Evolutionary conservation across 352 stramenopile genomes (phyloP).

Genomic region (Aphanomyces cochlioides): DNA sequence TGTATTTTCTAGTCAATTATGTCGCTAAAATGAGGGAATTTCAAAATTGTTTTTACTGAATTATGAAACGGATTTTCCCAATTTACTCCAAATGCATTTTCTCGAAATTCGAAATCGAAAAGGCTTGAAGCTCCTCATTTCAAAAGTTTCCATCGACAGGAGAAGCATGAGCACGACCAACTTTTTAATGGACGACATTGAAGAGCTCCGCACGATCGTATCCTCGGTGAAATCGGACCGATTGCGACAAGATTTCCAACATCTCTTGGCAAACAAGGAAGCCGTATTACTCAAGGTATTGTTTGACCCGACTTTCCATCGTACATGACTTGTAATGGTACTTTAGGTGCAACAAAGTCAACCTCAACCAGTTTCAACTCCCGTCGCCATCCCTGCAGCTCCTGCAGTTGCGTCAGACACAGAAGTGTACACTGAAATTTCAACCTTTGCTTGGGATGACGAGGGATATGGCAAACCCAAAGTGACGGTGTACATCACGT

Average conservation of each 20-base stretch:
- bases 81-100: slow-evolving; percentile 6
- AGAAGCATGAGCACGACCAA: slow-evolving; percentile 23
- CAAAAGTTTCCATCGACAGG: not conserved
- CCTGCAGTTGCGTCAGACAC: slow-evolving; percentile 40
- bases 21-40: no score
- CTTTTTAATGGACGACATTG: slow-evolving; percentile 47
- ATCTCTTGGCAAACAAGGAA: slow-evolving; percentile 60
- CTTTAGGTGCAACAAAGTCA: slow-evolving; percentile 24
- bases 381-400: slow-evolving; percentile 35
- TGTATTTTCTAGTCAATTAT: no score
- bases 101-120: slow-evolving; percentile 30
- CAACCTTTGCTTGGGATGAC: slow-evolving; percentile 83
- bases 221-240: slow-evolving; percentile 47
- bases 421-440: slow-evolving; percentile 77
- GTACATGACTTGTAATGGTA: slow-evolving; percentile 32
- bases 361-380: slow-evolving; percentile 30
- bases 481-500: slow-evolving; percentile 79
- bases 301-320: slow-evolving; percentile 22
- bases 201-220: slow-evolving; percentile 65
- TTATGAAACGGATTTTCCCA: no score
- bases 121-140: slow-evolving; percentile 1
- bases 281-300: slow-evolving; percentile 38
- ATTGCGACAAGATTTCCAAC: slow-evolving; percentile 59
- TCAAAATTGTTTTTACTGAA: no score
- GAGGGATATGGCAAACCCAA: slow-evolving; percentile 85